Conservation (phyloP, 192 early-diverging fungal species). For the Phycomyces nitens region DNA sequence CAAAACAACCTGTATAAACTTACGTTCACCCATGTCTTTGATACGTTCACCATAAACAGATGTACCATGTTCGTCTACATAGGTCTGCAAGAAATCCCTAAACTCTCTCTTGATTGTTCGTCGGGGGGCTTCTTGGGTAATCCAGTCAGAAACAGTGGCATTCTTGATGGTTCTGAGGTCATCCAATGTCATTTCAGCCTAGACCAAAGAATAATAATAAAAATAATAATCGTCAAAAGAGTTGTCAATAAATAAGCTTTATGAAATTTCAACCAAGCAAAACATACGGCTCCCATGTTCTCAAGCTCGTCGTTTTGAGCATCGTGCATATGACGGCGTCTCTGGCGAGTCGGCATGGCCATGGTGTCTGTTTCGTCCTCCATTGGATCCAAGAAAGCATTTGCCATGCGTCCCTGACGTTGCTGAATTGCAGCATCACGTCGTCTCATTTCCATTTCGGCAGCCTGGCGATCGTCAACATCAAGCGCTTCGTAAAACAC, state of each 20-base stretch:
- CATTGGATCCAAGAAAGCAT: slow-evolving; percentile 84
- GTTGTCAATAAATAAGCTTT: too few species aligned
- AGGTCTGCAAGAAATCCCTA: slow-evolving; percentile 83
- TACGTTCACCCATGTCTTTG: slow-evolving; percentile 69
- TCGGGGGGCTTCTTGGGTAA: slow-evolving; percentile 79
- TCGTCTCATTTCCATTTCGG: slow-evolving; percentile 75
- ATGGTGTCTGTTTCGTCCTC: slow-evolving; percentile 54
- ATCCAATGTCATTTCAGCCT: slow-evolving; percentile 66
- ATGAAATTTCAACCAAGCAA: background rate
- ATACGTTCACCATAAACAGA: slow-evolving; percentile 94
- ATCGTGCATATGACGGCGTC: slow-evolving; percentile 48
- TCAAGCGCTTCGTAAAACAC: slow-evolving; percentile 74
- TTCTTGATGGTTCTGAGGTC: slow-evolving; percentile 84
- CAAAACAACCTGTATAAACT: background rate
- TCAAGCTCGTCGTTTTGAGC: slow-evolving; percentile 57
- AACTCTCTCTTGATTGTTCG: slow-evolving; percentile 85
- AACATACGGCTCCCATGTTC: slow-evolving; percentile 33
- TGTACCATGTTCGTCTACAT: slow-evolving; percentile 77
- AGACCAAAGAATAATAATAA: slow-evolving; percentile 21
- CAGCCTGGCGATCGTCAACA: slow-evolving; percentile 59
- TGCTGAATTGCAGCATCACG: slow-evolving; percentile 72
- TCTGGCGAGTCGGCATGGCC: slow-evolving; percentile 45
- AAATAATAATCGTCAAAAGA: too few species aligned
- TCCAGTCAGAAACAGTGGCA: slow-evolving; percentile 76
- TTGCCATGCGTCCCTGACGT: slow-evolving; percentile 76